A percentile compares a stretch with the other conserved stretches of the same genome.
phyloP scores from a whole-genome alignment of 352 stramenopile species.

The Hyaloperonospora brassicae region DNA sequence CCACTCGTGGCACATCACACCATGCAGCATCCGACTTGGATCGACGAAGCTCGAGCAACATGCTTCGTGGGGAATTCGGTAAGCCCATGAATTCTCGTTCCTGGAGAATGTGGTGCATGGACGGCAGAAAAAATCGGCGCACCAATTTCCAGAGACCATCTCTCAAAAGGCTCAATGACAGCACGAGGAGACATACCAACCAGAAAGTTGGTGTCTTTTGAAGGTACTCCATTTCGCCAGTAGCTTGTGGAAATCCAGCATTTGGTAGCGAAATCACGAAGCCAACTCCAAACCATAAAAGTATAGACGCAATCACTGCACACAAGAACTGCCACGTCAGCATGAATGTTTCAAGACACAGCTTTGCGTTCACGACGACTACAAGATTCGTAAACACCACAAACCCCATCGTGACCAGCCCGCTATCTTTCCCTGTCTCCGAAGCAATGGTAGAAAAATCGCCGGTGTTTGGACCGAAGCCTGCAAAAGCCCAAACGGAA shows the following conservation, averaged over 20 bases:
- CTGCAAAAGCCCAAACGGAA: slow-evolving; percentile 56
- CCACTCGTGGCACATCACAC: slow-evolving; percentile 35
- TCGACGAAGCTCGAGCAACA: slow-evolving; percentile 31
- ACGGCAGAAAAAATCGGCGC: slow-evolving; percentile 50
- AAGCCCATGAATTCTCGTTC: slow-evolving; percentile 61
- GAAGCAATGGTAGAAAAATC: slow-evolving; percentile 30
- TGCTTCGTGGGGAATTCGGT: slow-evolving; percentile 47
- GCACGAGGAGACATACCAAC: slow-evolving; percentile 48
- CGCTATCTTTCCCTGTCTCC: slow-evolving; percentile 38
- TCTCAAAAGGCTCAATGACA: slow-evolving; percentile 60
- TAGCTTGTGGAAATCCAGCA: slow-evolving; percentile 45
- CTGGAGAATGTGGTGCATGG: slow-evolving; percentile 72
- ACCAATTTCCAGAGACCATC: slow-evolving; percentile 70
- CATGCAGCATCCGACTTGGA: slow-evolving; percentile 19
- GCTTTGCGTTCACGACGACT: slow-evolving; percentile 67
- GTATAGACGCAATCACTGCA: slow-evolving; percentile 45
- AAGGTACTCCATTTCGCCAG: slow-evolving; percentile 67
- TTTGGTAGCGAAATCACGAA: slow-evolving; percentile 48
- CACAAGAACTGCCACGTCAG: slow-evolving; percentile 65
- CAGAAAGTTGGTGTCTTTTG: slow-evolving; percentile 50
- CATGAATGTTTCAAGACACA: slow-evolving; percentile 66
- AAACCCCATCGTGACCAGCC: slow-evolving; percentile 60
- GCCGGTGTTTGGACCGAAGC: slow-evolving; percentile 23
- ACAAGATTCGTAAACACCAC: slow-evolving; percentile 79
- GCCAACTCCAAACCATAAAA: slow-evolving; percentile 58